Base-by-base conservation (phyloP, 2,329 filamentous ascomycete genomes). In the Exophiala spinifera region DNA sequence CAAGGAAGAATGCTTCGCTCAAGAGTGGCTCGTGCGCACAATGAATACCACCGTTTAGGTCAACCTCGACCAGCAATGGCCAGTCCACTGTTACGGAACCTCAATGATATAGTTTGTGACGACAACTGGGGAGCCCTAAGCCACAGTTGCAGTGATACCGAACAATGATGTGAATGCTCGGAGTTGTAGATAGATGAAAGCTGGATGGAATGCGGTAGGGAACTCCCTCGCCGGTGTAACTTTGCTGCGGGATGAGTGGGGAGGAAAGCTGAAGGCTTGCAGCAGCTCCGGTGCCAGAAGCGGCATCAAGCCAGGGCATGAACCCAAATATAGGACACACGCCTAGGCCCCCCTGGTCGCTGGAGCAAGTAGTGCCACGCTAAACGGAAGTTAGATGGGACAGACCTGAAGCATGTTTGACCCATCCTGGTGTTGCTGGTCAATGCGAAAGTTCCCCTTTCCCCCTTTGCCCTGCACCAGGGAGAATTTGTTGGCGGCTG, bases 401-500 rank as follows among this genome's bases (percentile, higher is more conserved):
- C 43, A 39, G 20, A 45, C 46, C 19, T 56, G 47, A 56, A 44
- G 53, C 53, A 46, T 59, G 57, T 56, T 59, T 56, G 53, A 53
- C 34, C 36, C 56, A 50, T 53, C 50, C 42, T 42, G 42, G 36
- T 49, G 44, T 34, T 50, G 19, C 56, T 47, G 49, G 37, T 43
- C 47, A 47, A 33, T 33, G 52, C 21, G 40, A 42, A 28, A 34
- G 46, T 43, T 39, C 36, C 23, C 49, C 34, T 44, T 53, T 47
- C 52, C 49, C 53, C 39, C 56, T 43, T 45, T 21, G 15, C 53
- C 40, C 33, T 40, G 42, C 36, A 33, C 39, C 46, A 47, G 39
- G 42, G 47, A 33, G 19, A n/a, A 15, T 31, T 37, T 49, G 28
- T 31, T 48, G 42, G 47, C 44, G 46, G 53, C 47, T 59, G 49